Conservation (phyloP, 306 rosid genomes). For the Vicia faba region DNA sequence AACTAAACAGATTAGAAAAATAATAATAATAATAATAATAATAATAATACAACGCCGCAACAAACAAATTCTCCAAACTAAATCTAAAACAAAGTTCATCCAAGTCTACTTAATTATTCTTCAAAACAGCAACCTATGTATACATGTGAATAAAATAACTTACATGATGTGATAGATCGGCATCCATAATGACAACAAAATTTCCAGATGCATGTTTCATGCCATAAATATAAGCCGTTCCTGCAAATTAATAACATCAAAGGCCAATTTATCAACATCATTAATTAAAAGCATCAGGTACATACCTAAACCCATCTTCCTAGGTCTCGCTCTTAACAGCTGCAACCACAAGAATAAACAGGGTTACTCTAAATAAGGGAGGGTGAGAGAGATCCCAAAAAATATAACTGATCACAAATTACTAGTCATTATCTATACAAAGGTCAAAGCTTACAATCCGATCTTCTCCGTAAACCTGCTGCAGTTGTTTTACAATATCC, state of each 20-base stretch:
- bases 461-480: constrained; percentile 82
- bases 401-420: constrained; percentile 11
- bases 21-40: constrained; percentile 31
- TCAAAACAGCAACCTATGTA: constrained; percentile 29
- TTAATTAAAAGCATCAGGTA: constrained; percentile 10
- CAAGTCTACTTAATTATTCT: neutral
- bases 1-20: constrained; percentile 37
- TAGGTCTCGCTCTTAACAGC: constrained; percentile 86
- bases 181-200: constrained; percentile 96
- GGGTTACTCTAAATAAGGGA: constrained; percentile 32
- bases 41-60: constrained; percentile 4
- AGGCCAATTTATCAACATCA: constrained; percentile 20
- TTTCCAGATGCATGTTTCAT: constrained; percentile 93
- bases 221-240: constrained; percentile 94
- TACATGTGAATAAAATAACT: constrained; percentile 37
- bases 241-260: constrained; percentile 56
- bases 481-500: constrained; percentile 79
- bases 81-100: constrained; percentile 15
- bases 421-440: constrained; percentile 4
- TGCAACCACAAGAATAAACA: constrained; percentile 39
- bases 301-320: constrained; percentile 91
- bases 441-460: constrained; percentile 62
- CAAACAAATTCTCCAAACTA: constrained; percentile 8
- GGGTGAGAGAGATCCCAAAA: no score
- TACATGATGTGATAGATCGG: constrained; percentile 93